Percentiles rank a stretch among this genome's conserved stretches.
phyloP scores from a whole-genome alignment of 2,329 filamentous ascomycete species.

The Colletotrichum caudatum region DNA sequence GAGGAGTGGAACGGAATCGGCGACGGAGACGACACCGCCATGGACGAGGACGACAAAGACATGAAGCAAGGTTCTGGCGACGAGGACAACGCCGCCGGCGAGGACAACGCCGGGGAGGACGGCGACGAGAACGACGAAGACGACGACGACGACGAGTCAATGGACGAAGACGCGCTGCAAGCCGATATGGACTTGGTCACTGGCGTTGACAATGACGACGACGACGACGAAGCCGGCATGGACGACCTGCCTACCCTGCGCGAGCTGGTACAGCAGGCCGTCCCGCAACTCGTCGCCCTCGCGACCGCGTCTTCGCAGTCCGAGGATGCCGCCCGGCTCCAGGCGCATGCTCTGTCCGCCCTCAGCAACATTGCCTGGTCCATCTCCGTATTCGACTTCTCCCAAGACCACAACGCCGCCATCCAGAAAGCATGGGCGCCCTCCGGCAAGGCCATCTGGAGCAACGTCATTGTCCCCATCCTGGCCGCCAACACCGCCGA shows the following conservation, averaged over 20 bases:
- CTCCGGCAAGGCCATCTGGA: slow-evolving; percentile 68
- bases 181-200: slow-evolving; percentile 76
- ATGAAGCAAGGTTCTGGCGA: slow-evolving; percentile 51
- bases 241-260: slow-evolving; percentile 68
- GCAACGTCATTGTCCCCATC: slow-evolving; percentile 65
- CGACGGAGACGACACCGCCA: slow-evolving; percentile 53
- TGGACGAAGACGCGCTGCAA: slow-evolving; percentile 68
- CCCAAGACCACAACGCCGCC: slow-evolving; percentile 62
- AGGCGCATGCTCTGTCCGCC: slow-evolving; percentile 67
- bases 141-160: slow-evolving; percentile 59
- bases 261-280: slow-evolving; percentile 57
- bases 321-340: slow-evolving; percentile 60
- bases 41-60: slow-evolving; percentile 52
- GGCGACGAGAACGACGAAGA: slow-evolving; percentile 56
- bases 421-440: slow-evolving; percentile 68
- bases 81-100: slow-evolving; percentile 52
- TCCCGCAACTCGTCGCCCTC: slow-evolving; percentile 63
- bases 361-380: slow-evolving; percentile 78
- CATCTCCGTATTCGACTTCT: slow-evolving; percentile 70
- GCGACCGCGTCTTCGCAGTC: slow-evolving; percentile 55
- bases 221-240: slow-evolving; percentile 57
- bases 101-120: slow-evolving; percentile 53
- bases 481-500: slow-evolving; percentile 72
- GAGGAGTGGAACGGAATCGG: slow-evolving; percentile 56
- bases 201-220: slow-evolving; percentile 58